phyloP scores from a whole-genome alignment of 2,329 filamentous ascomycete genomes.

The Trichoderma sp. region DNA sequence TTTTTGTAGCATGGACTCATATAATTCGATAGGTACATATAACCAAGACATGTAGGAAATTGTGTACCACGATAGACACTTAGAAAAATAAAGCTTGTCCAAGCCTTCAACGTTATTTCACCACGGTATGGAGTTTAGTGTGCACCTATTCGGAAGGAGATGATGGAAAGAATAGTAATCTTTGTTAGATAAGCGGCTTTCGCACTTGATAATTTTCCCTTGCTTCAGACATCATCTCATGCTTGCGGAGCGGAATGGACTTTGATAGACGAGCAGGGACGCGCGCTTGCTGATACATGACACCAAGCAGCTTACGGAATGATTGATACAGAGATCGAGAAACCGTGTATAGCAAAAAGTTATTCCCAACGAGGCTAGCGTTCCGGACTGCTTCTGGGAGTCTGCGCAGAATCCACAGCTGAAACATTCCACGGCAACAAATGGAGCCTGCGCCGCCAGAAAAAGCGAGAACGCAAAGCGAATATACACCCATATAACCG shows the following conservation, averaged over 20 bases:
- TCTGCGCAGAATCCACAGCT: not conserved
- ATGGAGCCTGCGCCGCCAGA: conserved; percentile 1
- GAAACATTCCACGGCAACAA: not conserved
- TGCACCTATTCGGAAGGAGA: not conserved
- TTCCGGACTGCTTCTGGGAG: not conserved
- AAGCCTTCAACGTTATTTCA: not conserved
- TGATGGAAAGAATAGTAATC: not conserved
- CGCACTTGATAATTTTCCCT: not conserved
- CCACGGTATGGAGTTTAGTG: not conserved
- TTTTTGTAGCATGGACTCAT: not conserved
- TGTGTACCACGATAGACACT: not conserved
- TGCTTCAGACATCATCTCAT: not conserved
- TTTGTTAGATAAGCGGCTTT: not conserved
- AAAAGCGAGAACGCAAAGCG: too few relatives aligned
- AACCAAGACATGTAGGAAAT: not conserved
- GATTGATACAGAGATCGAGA: not conserved
- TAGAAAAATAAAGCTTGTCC: not conserved
- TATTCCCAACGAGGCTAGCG: not conserved
- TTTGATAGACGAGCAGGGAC: too few relatives aligned
- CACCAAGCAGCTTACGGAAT: too few relatives aligned
- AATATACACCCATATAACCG: too few relatives aligned
- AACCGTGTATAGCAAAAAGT: not conserved
- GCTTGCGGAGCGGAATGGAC: not conserved
- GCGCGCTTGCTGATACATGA: not conserved
- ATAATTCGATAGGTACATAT: too few relatives aligned